A percentile compares a stretch with the other conserved stretches of the same genome.
Evolutionary conservation across 805 yeast genomes (phyloP).

Genomic region (Metschnikowia reukaufii): DNA sequence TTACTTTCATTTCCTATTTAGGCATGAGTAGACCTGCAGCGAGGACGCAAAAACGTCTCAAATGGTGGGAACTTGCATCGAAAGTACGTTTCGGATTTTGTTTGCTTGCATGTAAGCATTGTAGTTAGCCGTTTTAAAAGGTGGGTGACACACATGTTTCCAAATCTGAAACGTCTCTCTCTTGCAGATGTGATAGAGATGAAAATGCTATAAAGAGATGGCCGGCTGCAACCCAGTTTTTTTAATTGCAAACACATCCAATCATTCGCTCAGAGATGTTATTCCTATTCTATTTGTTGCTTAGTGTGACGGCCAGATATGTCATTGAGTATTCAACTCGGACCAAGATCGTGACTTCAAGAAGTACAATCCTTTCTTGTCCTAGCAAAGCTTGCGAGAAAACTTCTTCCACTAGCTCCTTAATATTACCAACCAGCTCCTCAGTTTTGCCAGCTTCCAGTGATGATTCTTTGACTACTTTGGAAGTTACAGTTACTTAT

Average conservation of each 20-base stretch:
- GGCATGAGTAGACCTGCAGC: constrained; percentile 6
- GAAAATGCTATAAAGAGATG: constrained; percentile 7
- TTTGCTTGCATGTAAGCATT: constrained; percentile 1
- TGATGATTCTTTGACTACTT: neutral
- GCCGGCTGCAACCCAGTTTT: neutral
- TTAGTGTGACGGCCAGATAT: constrained; percentile 7
- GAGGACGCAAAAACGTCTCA: constrained; percentile 4
- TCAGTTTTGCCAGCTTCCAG: neutral
- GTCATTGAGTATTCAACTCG: neutral
- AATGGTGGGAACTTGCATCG: constrained; percentile 1
- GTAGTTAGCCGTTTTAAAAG: neutral
- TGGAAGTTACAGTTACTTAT: constrained; percentile 1
- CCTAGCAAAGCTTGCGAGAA: constrained; percentile 3
- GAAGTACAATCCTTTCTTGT: constrained; percentile 3
- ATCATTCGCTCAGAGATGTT: constrained; percentile 11
- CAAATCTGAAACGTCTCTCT: constrained; percentile 5
- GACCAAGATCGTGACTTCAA: neutral
- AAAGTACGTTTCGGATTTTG: constrained; percentile 2
- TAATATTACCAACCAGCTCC: no score
- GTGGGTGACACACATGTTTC: neutral
- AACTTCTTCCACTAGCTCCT: no score
- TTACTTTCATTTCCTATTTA: constrained; percentile 2
- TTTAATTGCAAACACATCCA: constrained; percentile 4
- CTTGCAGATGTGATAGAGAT: neutral
- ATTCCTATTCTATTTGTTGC: constrained; percentile 8